phyloP scores from a whole-genome alignment of 108 stramenopile species.

The Skeletonema tropicum region DNA sequence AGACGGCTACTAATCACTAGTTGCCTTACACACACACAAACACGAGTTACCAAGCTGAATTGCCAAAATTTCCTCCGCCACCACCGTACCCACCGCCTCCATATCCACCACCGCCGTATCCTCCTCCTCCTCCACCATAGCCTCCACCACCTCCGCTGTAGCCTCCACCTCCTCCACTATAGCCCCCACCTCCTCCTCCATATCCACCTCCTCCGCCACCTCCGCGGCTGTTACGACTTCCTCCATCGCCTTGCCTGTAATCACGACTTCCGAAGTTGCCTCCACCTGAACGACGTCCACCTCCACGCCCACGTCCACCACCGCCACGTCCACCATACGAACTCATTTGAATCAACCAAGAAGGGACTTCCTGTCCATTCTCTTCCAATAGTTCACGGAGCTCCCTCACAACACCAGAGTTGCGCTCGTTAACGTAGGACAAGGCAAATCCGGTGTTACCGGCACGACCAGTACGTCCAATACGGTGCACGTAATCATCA shows the following conservation, averaged over 20 bases:
- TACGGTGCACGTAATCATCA: slow-evolving; percentile 98
- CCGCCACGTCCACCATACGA: slow-evolving; percentile 55
- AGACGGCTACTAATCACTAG: slow-evolving; percentile 1
- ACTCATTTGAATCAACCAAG: slow-evolving; percentile 84
- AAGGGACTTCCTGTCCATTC: slow-evolving; percentile 87
- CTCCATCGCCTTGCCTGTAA: slow-evolving; percentile 25
- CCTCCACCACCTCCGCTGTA: slow-evolving; percentile 30
- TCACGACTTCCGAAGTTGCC: slow-evolving; percentile 61
- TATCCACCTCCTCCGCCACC: slow-evolving; percentile 36
- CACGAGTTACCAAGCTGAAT: slow-evolving; percentile 55
- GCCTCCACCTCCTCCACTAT: slow-evolving; percentile 25
- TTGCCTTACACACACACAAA: not conserved
- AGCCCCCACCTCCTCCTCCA: slow-evolving; percentile 19
- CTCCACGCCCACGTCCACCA: slow-evolving; percentile 56
- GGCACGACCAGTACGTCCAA: slow-evolving; percentile 99
- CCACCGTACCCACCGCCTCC: slow-evolving; percentile 43
- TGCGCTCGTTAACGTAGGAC: slow-evolving; percentile 93
- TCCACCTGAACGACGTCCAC: slow-evolving; percentile 44
- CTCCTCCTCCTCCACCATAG: slow-evolving; percentile 28
- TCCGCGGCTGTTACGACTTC: slow-evolving; percentile 26
- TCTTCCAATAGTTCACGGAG: slow-evolving; percentile 83
- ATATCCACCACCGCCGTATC: slow-evolving; percentile 37
- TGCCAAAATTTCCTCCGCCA: slow-evolving; percentile 54
- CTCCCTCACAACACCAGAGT: slow-evolving; percentile 78
- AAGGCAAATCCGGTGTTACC: slow-evolving; percentile 94